Evolutionary conservation across 176 grass and related monocot genomes (phyloP).

Genomic region (Oryza rufipogon): DNA sequence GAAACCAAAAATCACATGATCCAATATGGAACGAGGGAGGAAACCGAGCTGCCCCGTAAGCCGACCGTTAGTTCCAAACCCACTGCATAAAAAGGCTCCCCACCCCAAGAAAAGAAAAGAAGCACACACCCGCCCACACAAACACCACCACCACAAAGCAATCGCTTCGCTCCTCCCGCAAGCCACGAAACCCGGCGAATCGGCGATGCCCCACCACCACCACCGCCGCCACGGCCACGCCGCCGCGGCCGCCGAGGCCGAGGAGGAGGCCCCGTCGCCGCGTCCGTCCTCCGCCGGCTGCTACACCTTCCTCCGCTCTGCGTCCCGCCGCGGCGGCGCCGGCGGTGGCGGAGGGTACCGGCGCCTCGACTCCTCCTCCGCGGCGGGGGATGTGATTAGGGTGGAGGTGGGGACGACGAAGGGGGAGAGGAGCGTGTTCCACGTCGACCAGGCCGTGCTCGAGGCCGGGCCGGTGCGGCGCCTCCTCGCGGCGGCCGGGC

Average conservation of each 20-base stretch:
- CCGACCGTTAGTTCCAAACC: slow-evolving; percentile 32
- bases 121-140: neutral
- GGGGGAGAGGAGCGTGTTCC: slow-evolving; percentile 58
- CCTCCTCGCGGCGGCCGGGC: slow-evolving; percentile 52
- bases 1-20: no score
- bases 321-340: slow-evolving; percentile 25
- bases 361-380: slow-evolving; percentile 11
- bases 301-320: slow-evolving; percentile 66
- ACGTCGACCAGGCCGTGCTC: slow-evolving; percentile 65
- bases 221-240: neutral
- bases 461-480: slow-evolving; percentile 56
- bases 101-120: neutral
- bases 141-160: neutral
- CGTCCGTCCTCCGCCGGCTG: slow-evolving; percentile 43
- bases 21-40: no score
- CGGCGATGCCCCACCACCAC: slow-evolving; percentile 31
- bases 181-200: neutral
- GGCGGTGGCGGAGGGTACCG: slow-evolving; percentile 48
- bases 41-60: no score
- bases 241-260: neutral
- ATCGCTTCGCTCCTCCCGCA: neutral
- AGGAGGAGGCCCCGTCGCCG: slow-evolving; percentile 34
- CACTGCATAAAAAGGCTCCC: slow-evolving; percentile 2
- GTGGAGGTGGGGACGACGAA: slow-evolving; percentile 67
- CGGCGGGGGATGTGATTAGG: slow-evolving; percentile 39